Percentiles rank a stretch among this genome's conserved stretches.
phyloP scores from a whole-genome alignment of 108 stramenopile genomes.

The Conticribra guillardii region DNA sequence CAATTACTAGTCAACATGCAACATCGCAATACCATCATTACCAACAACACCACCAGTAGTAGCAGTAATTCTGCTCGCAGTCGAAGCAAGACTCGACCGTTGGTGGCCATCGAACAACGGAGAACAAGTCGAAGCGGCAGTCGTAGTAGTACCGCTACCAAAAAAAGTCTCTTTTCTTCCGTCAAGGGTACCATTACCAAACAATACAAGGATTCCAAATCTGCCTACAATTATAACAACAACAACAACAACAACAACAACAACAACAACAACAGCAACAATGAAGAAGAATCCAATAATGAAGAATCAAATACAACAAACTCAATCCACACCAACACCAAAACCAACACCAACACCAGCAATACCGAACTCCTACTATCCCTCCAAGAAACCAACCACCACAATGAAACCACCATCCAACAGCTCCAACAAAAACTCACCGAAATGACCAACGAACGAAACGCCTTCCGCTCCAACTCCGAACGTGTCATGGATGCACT shows the following conservation, averaged over 20 bases:
- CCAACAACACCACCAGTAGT: not conserved
- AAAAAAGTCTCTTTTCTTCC: not conserved
- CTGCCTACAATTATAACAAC: not conserved
- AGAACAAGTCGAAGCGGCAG: no score
- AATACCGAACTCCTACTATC: slow-evolving; percentile 4
- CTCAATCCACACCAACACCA: not conserved
- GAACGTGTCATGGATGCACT: slow-evolving; percentile 18
- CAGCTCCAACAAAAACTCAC: slow-evolving; percentile 12
- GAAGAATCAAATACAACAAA: not conserved
- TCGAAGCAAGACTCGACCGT: no score
- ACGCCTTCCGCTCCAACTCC: slow-evolving; percentile 30
- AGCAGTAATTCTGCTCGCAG: no score
- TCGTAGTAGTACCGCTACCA: not conserved
- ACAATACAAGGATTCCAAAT: no score
- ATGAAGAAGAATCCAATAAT: not conserved
- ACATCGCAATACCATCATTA: not conserved
- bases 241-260: not conserved
- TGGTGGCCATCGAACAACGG: no score
- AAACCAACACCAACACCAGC: not conserved
- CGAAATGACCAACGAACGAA: slow-evolving; percentile 18
- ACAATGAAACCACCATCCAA: slow-evolving; percentile 24
- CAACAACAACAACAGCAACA: not conserved
- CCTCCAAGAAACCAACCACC: slow-evolving; percentile 28
- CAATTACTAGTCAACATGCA: no score
- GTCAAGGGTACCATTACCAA: no score